Percentiles rank a stretch among this genome's conserved stretches.
These are phyloP conservation scores for Microdochium nivale DNA, from an alignment of 2,329 filamentous ascomycete species.

Conservation along the genomic window DNA sequence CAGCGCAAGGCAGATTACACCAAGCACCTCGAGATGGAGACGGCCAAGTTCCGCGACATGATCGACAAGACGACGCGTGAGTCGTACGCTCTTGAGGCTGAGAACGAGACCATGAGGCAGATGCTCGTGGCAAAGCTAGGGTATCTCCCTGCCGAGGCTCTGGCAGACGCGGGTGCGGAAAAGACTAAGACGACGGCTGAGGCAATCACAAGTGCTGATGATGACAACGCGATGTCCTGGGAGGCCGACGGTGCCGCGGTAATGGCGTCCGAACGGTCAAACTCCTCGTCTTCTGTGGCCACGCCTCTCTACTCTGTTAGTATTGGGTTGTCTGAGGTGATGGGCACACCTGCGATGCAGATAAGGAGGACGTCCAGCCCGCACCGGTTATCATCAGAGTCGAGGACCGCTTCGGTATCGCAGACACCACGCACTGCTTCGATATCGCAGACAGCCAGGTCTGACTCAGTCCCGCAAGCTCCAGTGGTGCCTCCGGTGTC, in stretches of 20 bases:
- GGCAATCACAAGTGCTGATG: neutral
- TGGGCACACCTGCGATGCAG: constrained; percentile 34
- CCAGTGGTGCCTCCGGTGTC: too few relatives aligned
- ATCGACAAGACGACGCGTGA: constrained; percentile 34
- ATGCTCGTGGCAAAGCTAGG: constrained; percentile 15
- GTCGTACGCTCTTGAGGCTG: constrained; percentile 21
- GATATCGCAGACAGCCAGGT: neutral
- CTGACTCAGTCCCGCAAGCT: too few relatives aligned
- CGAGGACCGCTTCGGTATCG: neutral
- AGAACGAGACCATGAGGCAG: constrained; percentile 34
- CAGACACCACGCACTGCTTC: neutral
- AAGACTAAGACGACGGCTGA: constrained; percentile 1
- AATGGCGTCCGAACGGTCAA: constrained; percentile 16
- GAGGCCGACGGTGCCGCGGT: neutral
- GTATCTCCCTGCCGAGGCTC: neutral
- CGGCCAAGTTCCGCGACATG: constrained; percentile 35
- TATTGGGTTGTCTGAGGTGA: constrained; percentile 29
- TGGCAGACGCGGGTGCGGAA: constrained; percentile 1
- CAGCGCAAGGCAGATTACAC: constrained; percentile 48
- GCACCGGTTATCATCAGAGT: constrained; percentile 3
- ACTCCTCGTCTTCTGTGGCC: neutral
- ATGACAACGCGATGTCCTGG: neutral
- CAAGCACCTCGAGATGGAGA: constrained; percentile 43
- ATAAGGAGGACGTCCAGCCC: constrained; percentile 19
- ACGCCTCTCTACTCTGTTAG: constrained; percentile 17